Base-by-base conservation (phyloP, 2,329 filamentous ascomycete species). In the Aspergillus sp. region DNA sequence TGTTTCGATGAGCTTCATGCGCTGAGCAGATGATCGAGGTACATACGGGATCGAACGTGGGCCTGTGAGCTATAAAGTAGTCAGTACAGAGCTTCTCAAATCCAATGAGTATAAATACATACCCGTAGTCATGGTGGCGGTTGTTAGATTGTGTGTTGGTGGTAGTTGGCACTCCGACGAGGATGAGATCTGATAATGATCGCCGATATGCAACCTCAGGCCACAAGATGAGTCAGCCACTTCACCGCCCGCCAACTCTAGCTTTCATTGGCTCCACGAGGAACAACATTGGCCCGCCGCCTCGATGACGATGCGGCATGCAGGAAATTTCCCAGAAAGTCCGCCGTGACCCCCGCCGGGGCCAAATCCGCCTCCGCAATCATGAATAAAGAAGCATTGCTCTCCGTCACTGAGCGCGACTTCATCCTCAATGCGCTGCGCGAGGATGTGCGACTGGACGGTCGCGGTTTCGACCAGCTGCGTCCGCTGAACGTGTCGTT, bases 371-470 rank as follows among this genome's bases (percentile, higher is more conserved):
- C 65, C 62, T 68, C 66, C 66, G 61, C 64, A 68, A 76, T 62
- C 65, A 98, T 98, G 94, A 94, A 94, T 73, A 90, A 91, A 78
- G 93, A 97, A 88, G 87, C 89, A 62, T 91, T 96, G 69, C 91
- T 94, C 58, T 97, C 94, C 55, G 85, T 90, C 64, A 92, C 94
- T 73, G 94, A 98, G 82, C 91, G 87, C 74, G 86, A 87, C 8
- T 99, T 99, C 75, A 86, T 97, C 65, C 82, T 88, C 62, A 86
- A 96, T 73, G 93, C 94, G 48, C 85, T 99, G 10, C 83, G 88
- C 68, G 87, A 96, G 71, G 86, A 90, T 66, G 80, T 93, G 61
- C 90, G 95, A 23, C 81, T 97, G 61, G 95, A 99, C 78, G 90
- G 90, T 68, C 90, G 95, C 66, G 81, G 84, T 60, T 84, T 93